A percentile compares a stretch with the other conserved stretches of the same genome.
These are phyloP conservation scores for Suillus cothurnatus DNA, from an alignment of 768 basidiomycete species.

Conservation along the genomic window DNA sequence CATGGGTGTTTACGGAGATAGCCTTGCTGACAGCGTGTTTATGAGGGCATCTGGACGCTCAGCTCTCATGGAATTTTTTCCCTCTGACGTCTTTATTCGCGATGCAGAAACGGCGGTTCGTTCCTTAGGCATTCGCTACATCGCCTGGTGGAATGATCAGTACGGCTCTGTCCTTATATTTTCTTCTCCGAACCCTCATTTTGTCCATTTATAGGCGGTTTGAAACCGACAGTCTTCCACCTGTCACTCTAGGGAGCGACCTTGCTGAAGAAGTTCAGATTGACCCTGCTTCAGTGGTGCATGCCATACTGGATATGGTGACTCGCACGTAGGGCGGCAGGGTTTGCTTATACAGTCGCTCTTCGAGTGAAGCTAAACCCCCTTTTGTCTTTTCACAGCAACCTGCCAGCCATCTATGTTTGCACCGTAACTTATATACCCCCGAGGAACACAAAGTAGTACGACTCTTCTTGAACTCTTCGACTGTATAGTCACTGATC, in stretches of 20 bases:
- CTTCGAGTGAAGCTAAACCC: not conserved
- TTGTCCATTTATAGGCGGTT: slow-evolving; percentile 37
- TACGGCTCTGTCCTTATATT: slow-evolving; percentile 23
- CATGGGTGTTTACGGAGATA: slow-evolving; percentile 58
- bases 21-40: slow-evolving; percentile 70
- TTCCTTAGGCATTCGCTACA: slow-evolving; percentile 55
- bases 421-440: not conserved
- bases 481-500: no score
- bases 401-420: not conserved
- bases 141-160: slow-evolving; percentile 56
- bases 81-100: slow-evolving; percentile 60
- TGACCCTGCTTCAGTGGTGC: slow-evolving; percentile 42
- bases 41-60: slow-evolving; percentile 62
- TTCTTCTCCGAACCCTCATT: not conserved
- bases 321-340: not conserved
- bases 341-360: not conserved
- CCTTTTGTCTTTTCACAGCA: not conserved
- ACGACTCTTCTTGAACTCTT: not conserved
- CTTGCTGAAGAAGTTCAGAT: slow-evolving; percentile 34
- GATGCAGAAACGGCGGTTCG: slow-evolving; percentile 60
- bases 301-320: slow-evolving; percentile 31
- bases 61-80: slow-evolving; percentile 79
- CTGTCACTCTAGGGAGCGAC: slow-evolving; percentile 27
- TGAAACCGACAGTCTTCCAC: slow-evolving; percentile 36
- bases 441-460: not conserved